Base-by-base conservation (phyloP, 2,329 filamentous ascomycete species). In the Neopestalotiopsis rosae region DNA sequence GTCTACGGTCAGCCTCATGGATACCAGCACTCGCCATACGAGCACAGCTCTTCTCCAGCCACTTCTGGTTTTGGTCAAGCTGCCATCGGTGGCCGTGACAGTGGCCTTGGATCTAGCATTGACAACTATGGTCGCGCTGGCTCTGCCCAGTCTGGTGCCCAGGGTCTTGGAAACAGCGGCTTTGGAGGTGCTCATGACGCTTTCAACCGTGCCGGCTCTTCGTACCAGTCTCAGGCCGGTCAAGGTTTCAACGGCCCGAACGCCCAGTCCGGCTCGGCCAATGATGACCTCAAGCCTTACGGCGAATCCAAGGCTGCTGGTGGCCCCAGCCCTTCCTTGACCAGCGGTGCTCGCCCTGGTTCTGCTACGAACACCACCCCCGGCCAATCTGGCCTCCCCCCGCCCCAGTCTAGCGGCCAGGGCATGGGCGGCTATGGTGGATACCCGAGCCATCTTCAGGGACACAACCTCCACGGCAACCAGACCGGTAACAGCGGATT, bases 221-320 rank as follows among this genome's bases (percentile, higher is more conserved):
- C 81, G 3, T 90, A 88, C 80, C 87, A 87, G 74, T 84, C 86
- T 14, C 87, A 88, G 74, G 82, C 77, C n/a, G 81, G 82, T 12
- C 88, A 89, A 76, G 81, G 82, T 0, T 90, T 87, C 77, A 85
- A 83, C 76, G 84, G 80, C 67, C 83, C 86, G 67, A 80, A 79
- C 67, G 79, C 81, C 6, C 87, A 88, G 76, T 80, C 81, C 49
- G 80, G 81, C 6, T 79, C 83, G 9, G 81, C 78, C 10, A 77
- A 76, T 24, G 88, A 90, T 70, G 88, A 90, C 38, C 75, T 90
- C 78, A 90, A 90, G 83, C 86, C 86, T 0, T 90, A 88, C 69
- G 86, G 86, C 64, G 88, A 90, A 24, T 76, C 82, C 73, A 90
- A 90, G 83, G 75, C 82, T 20, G 81, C 81, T 10, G 81, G 85